Base-by-base conservation (phyloP, 2,329 filamentous ascomycete species). In the Neoascochyta sp. region DNA sequence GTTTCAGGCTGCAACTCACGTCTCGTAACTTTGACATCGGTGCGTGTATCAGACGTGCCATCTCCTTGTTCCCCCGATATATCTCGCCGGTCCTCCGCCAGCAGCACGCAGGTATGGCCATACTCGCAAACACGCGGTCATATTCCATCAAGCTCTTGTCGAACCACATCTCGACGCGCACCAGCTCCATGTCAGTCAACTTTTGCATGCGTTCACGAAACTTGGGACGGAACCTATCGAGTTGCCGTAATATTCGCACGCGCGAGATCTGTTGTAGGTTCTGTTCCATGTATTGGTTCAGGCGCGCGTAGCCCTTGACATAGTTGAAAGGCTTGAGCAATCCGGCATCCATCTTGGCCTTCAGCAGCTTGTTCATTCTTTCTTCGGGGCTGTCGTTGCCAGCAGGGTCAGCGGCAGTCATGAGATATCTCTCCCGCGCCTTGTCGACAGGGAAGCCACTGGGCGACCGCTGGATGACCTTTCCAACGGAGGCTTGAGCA, bases 131-230 rank as follows among this genome's bases (percentile, higher is more conserved):
- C 2, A 98, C 89, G 17, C 92, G 86, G 56, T 98, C 92, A 53
- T 96, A 96, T 59, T 96, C 92, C 84, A 96, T 92, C 48, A 98
- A 68, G 43, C 86, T 92, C 53, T 84, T 80, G 64, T 98, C 92
- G 57, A 98, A 96, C 90, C 92, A 96, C 87, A 96, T 95, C 66
- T 98, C 92, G 8, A 96, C 90, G 36, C 89, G 80, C 16, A 96
- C 82, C 15, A 98, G 77, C 63, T 98, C 87, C 60, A 95, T 85
- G 63, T 98, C 92, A 2, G 86, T 95, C 56, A 96, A 70, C 18
- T 75, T 81, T 45, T 96, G 88, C 60, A 94, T 90, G 66, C 93
- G 88, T 64, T 96, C 90, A 41, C 92, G 78, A 56, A 98, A 98
- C 57, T 94, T 95, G 10, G 92, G 92, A 24, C 92, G 76, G 65